Base-by-base conservation (phyloP, 305 asterid species). In the Monarda citriodora region DNA sequence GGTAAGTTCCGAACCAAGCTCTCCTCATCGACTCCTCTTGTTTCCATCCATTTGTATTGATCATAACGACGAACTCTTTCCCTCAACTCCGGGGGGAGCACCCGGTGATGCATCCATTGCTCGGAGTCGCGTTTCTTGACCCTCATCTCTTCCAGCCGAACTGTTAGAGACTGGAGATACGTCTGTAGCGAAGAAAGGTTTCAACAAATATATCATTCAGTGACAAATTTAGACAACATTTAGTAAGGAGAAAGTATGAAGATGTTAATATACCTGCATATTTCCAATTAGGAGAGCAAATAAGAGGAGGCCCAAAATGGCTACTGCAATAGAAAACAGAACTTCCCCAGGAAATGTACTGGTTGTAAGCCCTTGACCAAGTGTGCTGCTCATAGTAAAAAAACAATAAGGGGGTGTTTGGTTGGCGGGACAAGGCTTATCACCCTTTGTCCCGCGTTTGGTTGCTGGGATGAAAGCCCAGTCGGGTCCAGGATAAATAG, bases 101-200 rank as follows among this genome's bases (percentile, higher is more conserved):
- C 93, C 49, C 99, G 75, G 70, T 95, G 99, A 74, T 88, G 99
- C 99, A 95, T 95, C 99, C 99, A 95, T 58, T 84, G 98, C 84
- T 95, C 98, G 0, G 99, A 91, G 69, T 95, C 99, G 3, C 95
- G 91, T 61, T 90, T 77, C 65, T 91, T 95, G 53, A 95, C 66
- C 72, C 99, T 86, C 99, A 94, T 94, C 76, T 94, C 98, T 80
- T 94, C 99, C 56, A 88, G 86, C n/a, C 97, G 85, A 61, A 88
- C 91, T 4, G 95, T 80, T 48, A 88, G 82, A 53, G 98, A 95
- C 65, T 95, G 99, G 72, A 95, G 99, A 79, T 91, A 95, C 12
- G 97, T 95, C 99, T 95, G 88, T 58, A 58, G 64, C 60, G 58
- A 40, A 48, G 63, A 36, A 26, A 45, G 50, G 44, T 72, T 41